A percentile compares a stretch with the other conserved stretches of the same genome.
Conservation (phyloP, 805 yeast genomes). For the Cyberlindnera americana region DNA sequence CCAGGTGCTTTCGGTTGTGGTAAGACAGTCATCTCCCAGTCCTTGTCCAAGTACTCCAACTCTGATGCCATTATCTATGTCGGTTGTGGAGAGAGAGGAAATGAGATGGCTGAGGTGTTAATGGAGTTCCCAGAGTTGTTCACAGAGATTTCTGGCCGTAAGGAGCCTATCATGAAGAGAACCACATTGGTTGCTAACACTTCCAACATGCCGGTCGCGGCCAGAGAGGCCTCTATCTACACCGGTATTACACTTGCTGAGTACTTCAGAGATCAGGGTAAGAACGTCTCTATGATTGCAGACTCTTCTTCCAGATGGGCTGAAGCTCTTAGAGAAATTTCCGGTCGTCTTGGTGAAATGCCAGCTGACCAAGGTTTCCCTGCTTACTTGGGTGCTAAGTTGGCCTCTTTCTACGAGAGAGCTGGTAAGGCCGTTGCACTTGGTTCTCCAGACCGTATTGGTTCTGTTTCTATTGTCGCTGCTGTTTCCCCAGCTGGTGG, state of each 20-base stretch:
- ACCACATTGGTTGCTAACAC: slow-evolving; percentile 98
- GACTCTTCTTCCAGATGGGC: slow-evolving; percentile 99
- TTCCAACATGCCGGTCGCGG: slow-evolving; percentile 99
- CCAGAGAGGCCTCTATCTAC: slow-evolving; percentile 98
- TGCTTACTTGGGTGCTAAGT: slow-evolving; percentile 97
- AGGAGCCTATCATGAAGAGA: slow-evolving; percentile 99
- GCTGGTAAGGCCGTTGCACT: slow-evolving; percentile 96
- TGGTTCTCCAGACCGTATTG: slow-evolving; percentile 95
- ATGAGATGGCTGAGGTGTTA: slow-evolving; percentile 98
- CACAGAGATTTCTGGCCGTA: slow-evolving; percentile 86
- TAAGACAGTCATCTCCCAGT: slow-evolving; percentile 96
- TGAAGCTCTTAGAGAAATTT: slow-evolving; percentile 98
- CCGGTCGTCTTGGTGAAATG: slow-evolving; percentile 99
- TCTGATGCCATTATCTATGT: slow-evolving; percentile 95
- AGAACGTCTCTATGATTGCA: slow-evolving; percentile 98
- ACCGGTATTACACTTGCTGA: slow-evolving; percentile 99
- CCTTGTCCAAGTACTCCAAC: slow-evolving; percentile 94
- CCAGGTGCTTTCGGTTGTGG: slow-evolving; percentile 99
- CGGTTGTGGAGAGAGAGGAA: slow-evolving; percentile 97
- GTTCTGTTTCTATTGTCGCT: slow-evolving; percentile 99
- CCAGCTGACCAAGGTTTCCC: slow-evolving; percentile 99
- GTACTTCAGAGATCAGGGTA: slow-evolving; percentile 99
- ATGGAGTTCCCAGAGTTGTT: slow-evolving; percentile 99
- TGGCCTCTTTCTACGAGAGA: slow-evolving; percentile 98
- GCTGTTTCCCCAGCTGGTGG: slow-evolving; percentile 99